Evolutionary conservation across 2,329 filamentous ascomycete species (phyloP).

Genomic region (Aspergillus sp.): DNA sequence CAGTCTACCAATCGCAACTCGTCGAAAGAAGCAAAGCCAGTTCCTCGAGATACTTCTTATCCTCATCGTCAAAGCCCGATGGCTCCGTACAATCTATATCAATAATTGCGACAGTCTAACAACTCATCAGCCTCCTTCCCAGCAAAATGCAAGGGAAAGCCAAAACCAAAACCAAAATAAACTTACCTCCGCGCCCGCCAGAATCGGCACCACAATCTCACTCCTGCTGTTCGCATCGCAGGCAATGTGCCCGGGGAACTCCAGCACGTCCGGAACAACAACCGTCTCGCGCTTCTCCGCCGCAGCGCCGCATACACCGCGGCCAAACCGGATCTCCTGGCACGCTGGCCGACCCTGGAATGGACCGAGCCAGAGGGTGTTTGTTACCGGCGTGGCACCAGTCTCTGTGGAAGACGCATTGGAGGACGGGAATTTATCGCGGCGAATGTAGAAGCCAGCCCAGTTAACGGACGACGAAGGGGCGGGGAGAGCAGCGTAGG

Average conservation of each 20-base stretch:
- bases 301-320: conserved; percentile 49
- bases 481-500: conserved; percentile 44
- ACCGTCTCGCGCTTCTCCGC: conserved; percentile 41
- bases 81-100: conserved; percentile 49
- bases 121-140: neutral
- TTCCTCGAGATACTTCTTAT: conserved; percentile 43
- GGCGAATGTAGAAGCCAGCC: conserved; percentile 50
- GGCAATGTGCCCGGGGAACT: conserved; percentile 51
- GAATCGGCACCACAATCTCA: conserved; percentile 52
- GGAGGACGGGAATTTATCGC: conserved; percentile 41
- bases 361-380: conserved; percentile 45
- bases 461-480: conserved; percentile 49
- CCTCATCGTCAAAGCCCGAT: conserved; percentile 46
- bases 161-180: neutral
- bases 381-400: conserved; percentile 14
- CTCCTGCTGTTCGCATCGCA: conserved; percentile 50
- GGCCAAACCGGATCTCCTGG: conserved; percentile 47
- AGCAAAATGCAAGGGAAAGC: neutral
- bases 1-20: conserved; percentile 42
- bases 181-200: conserved; percentile 41
- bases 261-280: conserved; percentile 44
- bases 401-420: conserved; percentile 19
- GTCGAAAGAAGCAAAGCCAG: conserved; percentile 42
- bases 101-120: conserved; percentile 48
- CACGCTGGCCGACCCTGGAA: conserved; percentile 52